These are phyloP conservation scores for Mortierella sp. DNA, from an alignment of 371 early-diverging fungal species.

Conservation along the genomic window DNA sequence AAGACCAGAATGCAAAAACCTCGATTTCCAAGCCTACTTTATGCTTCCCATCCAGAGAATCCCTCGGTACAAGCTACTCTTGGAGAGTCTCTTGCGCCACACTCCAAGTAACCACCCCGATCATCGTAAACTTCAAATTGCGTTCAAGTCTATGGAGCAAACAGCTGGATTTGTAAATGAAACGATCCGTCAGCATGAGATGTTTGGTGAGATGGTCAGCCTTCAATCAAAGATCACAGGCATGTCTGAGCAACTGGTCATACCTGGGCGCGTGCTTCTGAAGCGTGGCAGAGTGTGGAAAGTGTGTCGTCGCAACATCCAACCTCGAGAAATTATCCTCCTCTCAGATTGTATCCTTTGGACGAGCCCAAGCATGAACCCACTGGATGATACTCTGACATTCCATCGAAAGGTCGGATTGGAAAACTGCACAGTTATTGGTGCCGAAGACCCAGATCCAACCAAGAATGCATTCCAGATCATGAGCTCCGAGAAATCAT, in stretches of 20 bases:
- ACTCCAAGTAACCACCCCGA: slow-evolving; percentile 77
- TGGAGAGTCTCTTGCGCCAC: slow-evolving; percentile 74
- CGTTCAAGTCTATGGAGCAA: slow-evolving; percentile 64
- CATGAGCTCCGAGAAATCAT: slow-evolving; percentile 78
- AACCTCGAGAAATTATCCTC: slow-evolving; percentile 73
- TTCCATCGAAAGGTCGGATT: slow-evolving; percentile 76
- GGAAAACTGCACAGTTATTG: slow-evolving; percentile 71
- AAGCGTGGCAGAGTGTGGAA: slow-evolving; percentile 73
- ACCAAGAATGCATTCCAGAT: slow-evolving; percentile 69
- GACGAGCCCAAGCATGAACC: slow-evolving; percentile 62
- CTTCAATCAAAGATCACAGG: slow-evolving; percentile 74
- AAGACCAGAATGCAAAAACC: slow-evolving; percentile 64
- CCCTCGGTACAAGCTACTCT: slow-evolving; percentile 83
- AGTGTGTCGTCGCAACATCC: slow-evolving; percentile 76
- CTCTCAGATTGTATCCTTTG: slow-evolving; percentile 82
- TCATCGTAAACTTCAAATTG: slow-evolving; percentile 63
- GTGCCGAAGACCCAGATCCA: slow-evolving; percentile 57
- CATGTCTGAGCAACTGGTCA: slow-evolving; percentile 66
- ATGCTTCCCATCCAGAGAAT: slow-evolving; percentile 89
- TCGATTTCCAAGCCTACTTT: slow-evolving; percentile 81
- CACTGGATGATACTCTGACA: slow-evolving; percentile 61
- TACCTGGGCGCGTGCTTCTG: slow-evolving; percentile 75
- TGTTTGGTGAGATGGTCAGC: slow-evolving; percentile 73
- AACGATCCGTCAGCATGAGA: slow-evolving; percentile 80
- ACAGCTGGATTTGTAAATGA: slow-evolving; percentile 84